Conservation (phyloP, 805 yeast genomes). For the Pichia sporocuriosa region DNA sequence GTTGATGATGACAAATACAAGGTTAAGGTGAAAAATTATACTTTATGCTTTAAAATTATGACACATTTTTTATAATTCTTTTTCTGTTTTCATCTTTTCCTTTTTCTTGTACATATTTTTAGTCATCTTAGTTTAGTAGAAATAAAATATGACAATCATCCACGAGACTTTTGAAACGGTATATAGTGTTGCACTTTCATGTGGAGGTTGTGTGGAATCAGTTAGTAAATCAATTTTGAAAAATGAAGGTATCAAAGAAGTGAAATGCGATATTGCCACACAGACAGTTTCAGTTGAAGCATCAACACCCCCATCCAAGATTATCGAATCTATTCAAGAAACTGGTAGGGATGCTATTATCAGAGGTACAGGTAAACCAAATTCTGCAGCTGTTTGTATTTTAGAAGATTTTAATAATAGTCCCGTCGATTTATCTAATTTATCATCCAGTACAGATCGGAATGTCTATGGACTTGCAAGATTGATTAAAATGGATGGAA, state of each 20-base stretch:
- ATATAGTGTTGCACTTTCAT: constrained; percentile 81
- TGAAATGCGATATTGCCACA: constrained; percentile 49
- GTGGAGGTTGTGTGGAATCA: constrained; percentile 61
- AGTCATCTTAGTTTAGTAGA: too few relatives aligned
- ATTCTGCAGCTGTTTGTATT: constrained; percentile 87
- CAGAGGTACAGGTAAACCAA: constrained; percentile 82
- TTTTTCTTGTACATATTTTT: too few relatives aligned
- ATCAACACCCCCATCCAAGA: constrained; percentile 64
- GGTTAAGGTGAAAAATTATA: too few relatives aligned
- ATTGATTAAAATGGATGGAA: constrained; percentile 56
- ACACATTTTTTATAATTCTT: too few relatives aligned
- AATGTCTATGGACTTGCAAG: constrained; percentile 87
- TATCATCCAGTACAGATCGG: constrained; percentile 28
- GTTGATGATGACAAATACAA: too few relatives aligned
- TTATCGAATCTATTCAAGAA: constrained; percentile 59
- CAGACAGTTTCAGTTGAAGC: constrained; percentile 68
- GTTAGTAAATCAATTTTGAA: constrained; percentile 47
- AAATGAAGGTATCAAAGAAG: constrained; percentile 43
- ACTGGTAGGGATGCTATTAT: constrained; percentile 88
- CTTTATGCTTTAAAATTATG: too few relatives aligned
- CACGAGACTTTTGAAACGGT: constrained; percentile 40
- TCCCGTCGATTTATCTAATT: background rate
- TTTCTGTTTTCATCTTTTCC: too few relatives aligned
- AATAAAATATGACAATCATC: too few relatives aligned
- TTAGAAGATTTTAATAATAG: constrained; percentile 60